phyloP scores from a whole-genome alignment of 2,329 filamentous ascomycete genomes.

The Sporothrix phasma region DNA sequence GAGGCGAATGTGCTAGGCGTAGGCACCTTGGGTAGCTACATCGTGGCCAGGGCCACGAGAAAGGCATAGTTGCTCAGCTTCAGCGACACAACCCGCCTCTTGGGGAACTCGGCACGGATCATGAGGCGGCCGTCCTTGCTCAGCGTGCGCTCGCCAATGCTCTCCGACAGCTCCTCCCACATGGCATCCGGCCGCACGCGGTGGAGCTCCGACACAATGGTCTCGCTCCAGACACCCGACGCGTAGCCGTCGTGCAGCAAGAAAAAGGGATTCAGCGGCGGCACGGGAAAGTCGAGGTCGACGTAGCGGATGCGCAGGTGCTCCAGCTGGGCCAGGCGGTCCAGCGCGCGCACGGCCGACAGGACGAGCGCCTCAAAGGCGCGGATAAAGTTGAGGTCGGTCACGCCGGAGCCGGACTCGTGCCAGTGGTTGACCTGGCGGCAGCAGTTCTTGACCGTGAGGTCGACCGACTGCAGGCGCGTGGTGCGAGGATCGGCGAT shows the following conservation, averaged over 20 bases:
- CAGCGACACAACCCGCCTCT: slow-evolving; percentile 43
- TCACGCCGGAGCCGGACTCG: slow-evolving; percentile 59
- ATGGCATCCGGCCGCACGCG: slow-evolving; percentile 46
- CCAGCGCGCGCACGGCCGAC: slow-evolving; percentile 50
- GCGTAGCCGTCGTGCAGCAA: slow-evolving; percentile 49
- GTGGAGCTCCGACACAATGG: slow-evolving; percentile 52
- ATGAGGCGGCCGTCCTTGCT: slow-evolving; percentile 50
- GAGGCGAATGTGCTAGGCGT: slow-evolving; percentile 13
- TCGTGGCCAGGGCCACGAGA: slow-evolving; percentile 27
- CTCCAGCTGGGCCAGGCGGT: slow-evolving; percentile 47
- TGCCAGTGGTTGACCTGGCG: slow-evolving; percentile 44
- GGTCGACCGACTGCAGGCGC: slow-evolving; percentile 54
- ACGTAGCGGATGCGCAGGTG: slow-evolving; percentile 65
- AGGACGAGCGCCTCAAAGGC: slow-evolving; percentile 61
- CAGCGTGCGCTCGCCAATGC: slow-evolving; percentile 49
- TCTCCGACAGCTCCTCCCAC: slow-evolving; percentile 55
- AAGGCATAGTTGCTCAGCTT: slow-evolving; percentile 49
- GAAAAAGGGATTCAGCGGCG: slow-evolving; percentile 64
- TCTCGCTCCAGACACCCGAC: slow-evolving; percentile 62
- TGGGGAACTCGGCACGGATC: slow-evolving; percentile 45
- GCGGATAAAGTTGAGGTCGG: slow-evolving; percentile 60
- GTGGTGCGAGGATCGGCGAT: slow-evolving; percentile 39
- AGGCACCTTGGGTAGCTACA: too few species aligned
- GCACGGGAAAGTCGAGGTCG: slow-evolving; percentile 62
- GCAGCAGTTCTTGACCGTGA: slow-evolving; percentile 68